Evolutionary conservation across 73 alveolate species (phyloP), one percentile per base, ranked within the genome.

Genomic region (Paramecium biaurelia): DNA sequence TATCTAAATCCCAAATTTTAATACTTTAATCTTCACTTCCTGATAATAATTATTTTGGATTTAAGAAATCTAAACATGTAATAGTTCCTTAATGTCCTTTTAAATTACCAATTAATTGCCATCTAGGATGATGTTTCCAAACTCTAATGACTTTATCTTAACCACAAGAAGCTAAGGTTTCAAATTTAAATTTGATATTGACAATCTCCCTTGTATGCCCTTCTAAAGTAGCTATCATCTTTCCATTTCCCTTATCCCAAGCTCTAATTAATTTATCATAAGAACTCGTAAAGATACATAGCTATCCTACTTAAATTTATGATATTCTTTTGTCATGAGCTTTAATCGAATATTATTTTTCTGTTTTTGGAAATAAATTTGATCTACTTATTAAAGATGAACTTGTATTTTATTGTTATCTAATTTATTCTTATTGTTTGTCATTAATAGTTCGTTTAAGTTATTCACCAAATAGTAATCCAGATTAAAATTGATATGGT

Each of bases 1-100:
- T 72, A 20, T 72, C 86, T 9, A 72, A 21, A 72, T 72, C 86
- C 86, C 86, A 72, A n/a, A 72, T 42, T 35, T 38, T 72, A 4
- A 72, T 28, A 72, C 86, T 72, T 24, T 72, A 72, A 72, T 72
- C 86, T 34, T 72, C 86, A 72, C 86, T 72, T 35, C 86, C 58
- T n/a, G 59, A 35, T 35, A 72, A 2, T 21, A 72, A 38, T 18
- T 72, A 72, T 20, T 72, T 72, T 35, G 86, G 59, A 72, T 72
- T 72, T 15, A 72, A 37, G 58, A 72, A 72, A 34, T 72, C 86
- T 72, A 72, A 35, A 32, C 86, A 10, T 12, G 86, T 72, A 7
- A 72, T 38, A 3, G 15, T 34, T 38, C 37, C 53, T 35, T 32
- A 35, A 72, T 72, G 86, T 28, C 86, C 86, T 42, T 72, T 72